Base-by-base conservation (phyloP, 1,139 yeast species). In the Arxiozyma slooffiae region DNA sequence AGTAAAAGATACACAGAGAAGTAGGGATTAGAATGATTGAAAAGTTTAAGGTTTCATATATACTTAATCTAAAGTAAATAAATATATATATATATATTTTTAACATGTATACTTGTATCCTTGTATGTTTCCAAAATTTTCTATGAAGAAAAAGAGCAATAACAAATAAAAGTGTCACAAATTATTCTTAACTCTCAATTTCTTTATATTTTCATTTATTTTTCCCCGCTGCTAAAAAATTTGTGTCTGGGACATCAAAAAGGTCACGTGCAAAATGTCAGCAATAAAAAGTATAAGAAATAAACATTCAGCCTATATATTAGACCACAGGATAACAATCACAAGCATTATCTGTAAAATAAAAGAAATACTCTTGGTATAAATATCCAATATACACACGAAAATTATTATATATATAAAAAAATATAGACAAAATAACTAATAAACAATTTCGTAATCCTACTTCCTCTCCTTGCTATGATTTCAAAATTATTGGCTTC, bases 191-290 rank as follows among this genome's bases (percentile, higher is more conserved):
- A 7, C 20, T 11, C 3, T 20, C 7, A 8, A 24, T 20, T 16
- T 41, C 24, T 23, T 23, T 23, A 23, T 17, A n/a, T 20, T 24
- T 41, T 30, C 7, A 14, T 11, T 41, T 23, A 4, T 23, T 41
- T 17, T 9, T 20, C 23, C 23, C 23, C 20, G 44, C 44, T 41
- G 44, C 37, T 21, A 14, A 22, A 21, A 41, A 41, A 26, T n/a
- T 26, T 41, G 44, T 41, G 24, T 41, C 24, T 41, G 17, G 24
- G 44, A 41, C 44, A 41, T 24, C 44, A 41, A 26, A 40, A 26
- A 30, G n/a, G 44, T 41, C 44, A 41, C 44, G 44, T 41, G 44
- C 38, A 21, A 20, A 7, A 34, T 18, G 37, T 24, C 44, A 41
- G 37, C 34, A 17, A 17, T 24, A 11, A 11, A 11, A 9, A 9